phyloP scores from a whole-genome alignment of 1,139 yeast species.

The Pichia sp. region DNA sequence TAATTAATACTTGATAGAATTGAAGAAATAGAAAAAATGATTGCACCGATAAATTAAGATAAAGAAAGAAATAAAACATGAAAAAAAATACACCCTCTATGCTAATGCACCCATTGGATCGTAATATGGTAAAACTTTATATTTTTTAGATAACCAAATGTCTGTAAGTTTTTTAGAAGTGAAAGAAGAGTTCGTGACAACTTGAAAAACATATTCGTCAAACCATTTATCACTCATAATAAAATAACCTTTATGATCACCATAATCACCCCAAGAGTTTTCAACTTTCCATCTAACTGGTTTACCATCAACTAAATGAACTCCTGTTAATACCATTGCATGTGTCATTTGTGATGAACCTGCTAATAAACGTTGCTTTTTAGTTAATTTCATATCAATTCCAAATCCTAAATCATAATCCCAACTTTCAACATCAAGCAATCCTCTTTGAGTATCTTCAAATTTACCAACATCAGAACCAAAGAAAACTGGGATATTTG shows the following conservation, averaged over 20 bases:
- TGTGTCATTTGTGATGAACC: constrained; percentile 63
- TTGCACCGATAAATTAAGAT: background rate
- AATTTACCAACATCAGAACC: constrained; percentile 67
- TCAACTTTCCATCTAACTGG: constrained; percentile 67
- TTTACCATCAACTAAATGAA: constrained; percentile 41
- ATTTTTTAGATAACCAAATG: constrained; percentile 46
- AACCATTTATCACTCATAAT: constrained; percentile 66
- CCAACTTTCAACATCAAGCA: constrained; percentile 51
- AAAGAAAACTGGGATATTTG: constrained; percentile 61
- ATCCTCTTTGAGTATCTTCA: constrained; percentile 41
- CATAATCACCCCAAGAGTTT: constrained; percentile 62
- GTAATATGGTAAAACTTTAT: constrained; percentile 50
- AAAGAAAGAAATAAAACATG: background rate
- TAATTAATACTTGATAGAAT: no score
- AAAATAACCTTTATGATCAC: constrained; percentile 56
- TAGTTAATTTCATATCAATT: constrained; percentile 41
- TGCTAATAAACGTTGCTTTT: constrained; percentile 48
- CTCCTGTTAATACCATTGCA: constrained; percentile 65
- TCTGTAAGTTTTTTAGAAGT: constrained; percentile 40
- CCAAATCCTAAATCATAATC: constrained; percentile 53
- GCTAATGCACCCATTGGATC: constrained; percentile 70
- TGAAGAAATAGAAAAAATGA: background rate
- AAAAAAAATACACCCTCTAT: background rate
- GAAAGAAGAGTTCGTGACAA: constrained; percentile 49
- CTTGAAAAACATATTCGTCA: constrained; percentile 58